Conservation (phyloP, 257 asterid genomes). For the Rauvolfia tetraphylla region DNA sequence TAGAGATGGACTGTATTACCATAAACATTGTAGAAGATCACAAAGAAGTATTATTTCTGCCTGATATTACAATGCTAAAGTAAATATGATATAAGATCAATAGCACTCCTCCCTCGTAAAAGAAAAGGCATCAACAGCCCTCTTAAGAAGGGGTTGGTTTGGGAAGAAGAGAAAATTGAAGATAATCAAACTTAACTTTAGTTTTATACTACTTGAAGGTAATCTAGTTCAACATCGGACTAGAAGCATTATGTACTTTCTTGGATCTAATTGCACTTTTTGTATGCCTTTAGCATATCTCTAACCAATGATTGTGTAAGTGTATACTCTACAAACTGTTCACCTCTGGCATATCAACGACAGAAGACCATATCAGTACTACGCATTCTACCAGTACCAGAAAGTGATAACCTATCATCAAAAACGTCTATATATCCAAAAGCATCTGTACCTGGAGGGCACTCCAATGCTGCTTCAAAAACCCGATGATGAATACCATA, state of each 20-base stretch:
- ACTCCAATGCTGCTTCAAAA: conserved; percentile 88
- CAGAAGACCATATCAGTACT: conserved; percentile 65
- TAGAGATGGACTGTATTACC: neutral
- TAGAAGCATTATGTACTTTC: neutral
- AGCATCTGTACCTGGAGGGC: conserved; percentile 81
- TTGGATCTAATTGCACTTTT: neutral
- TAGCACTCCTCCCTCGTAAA: no score
- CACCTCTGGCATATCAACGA: conserved; percentile 19
- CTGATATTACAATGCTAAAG: no score
- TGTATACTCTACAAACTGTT: neutral
- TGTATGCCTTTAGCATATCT: neutral
- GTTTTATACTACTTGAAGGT: neutral
- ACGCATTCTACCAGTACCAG: conserved; percentile 65
- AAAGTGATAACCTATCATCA: conserved; percentile 52
- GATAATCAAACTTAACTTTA: neutral
- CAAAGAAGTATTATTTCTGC: no score
- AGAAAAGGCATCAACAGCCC: neutral
- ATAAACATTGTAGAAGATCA: no score
- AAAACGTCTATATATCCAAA: conserved; percentile 67
- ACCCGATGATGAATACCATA: conserved; percentile 81
- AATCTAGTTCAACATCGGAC: conserved; percentile 1
- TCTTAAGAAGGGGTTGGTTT: neutral
- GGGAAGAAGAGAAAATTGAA: neutral
- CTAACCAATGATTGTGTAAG: neutral
- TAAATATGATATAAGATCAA: no score